Evolutionary conservation across 805 yeast species (phyloP).

Genomic region (Kluyveromyces lactis): DNA sequence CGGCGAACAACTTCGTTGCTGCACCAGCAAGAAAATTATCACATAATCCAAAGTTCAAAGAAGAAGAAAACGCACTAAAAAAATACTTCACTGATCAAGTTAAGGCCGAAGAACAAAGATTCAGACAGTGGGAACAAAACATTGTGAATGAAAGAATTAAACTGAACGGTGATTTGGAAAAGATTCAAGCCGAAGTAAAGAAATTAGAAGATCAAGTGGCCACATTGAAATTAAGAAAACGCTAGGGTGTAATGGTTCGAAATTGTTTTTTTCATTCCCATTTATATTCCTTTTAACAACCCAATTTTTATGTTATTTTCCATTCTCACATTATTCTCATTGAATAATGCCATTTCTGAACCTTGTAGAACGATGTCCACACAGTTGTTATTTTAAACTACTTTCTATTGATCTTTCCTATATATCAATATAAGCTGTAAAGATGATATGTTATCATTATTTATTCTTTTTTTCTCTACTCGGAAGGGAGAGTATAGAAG

Average conservation of each 20-base stretch:
- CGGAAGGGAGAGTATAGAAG: too few species aligned
- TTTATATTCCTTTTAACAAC: too few species aligned
- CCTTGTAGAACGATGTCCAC: too few species aligned
- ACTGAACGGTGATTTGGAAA: slow-evolving; percentile 87
- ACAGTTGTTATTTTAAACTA: not conserved
- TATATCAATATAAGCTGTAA: slow-evolving; percentile 1
- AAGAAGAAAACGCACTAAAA: slow-evolving; percentile 91
- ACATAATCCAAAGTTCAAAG: slow-evolving; percentile 89
- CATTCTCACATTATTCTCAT: too few species aligned
- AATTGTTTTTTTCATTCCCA: slow-evolving; percentile 2
- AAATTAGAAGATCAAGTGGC: slow-evolving; percentile 69
- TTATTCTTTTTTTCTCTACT: too few species aligned
- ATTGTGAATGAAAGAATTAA: slow-evolving; percentile 92
- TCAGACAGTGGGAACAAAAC: slow-evolving; percentile 97
- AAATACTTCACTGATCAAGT: slow-evolving; percentile 94
- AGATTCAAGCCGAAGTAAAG: slow-evolving; percentile 70
- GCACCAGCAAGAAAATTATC: slow-evolving; percentile 43
- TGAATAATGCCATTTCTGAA: too few species aligned
- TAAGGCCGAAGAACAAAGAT: slow-evolving; percentile 92
- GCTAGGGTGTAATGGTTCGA: too few species aligned
- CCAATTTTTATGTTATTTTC: too few species aligned
- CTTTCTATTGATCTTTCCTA: slow-evolving; percentile 3
- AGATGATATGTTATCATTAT: too few species aligned
- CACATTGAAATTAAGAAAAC: slow-evolving; percentile 47
- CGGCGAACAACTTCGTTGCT: slow-evolving; percentile 16